Evolutionary conservation across 768 basidiomycete species (phyloP), one percentile per base, ranked within the genome.

Genomic region (Lentinula raphanica): DNA sequence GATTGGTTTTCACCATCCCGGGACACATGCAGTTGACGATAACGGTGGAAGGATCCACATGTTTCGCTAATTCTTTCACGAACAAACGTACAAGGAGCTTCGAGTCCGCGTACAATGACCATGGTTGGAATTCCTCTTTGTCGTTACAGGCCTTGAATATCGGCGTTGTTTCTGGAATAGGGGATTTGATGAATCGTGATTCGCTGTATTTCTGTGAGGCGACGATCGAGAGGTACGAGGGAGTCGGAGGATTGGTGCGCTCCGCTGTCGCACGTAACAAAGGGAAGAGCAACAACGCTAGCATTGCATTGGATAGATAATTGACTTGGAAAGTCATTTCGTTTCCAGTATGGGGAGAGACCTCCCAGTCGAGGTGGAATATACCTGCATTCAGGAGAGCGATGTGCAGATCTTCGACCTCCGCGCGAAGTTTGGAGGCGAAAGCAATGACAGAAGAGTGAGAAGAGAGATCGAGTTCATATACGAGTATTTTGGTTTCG

Each of bases 1-100:
- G 21, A 28, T 54, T 61, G 1, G 62, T 64, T 23, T 31, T 42
- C 8, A 63, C 63, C 58, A 62, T 58, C 15, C 65, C 65, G 0
- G 65, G 65, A 44, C 65, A 66, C n/a, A 64, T 60, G 27, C 56
- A 54, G 54, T 66, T 64, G 17, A 66, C 62, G 25, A 60, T 60
- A 6, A 66, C 63, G 13, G 48, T 42, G 15, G 63, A 58, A 19
- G 63, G 39, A 50, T 64, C 59, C 32, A 51, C 50, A 21, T 54
- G 60, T 40, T 57, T 53, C 11, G 62, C 63, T 11, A 62, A 56
- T 32, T 61, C 58, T 13, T 46, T 49, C 11, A 64, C 46, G 42
- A 59, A 62, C 53, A 64, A 58, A 4, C 61, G 50, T 2, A 64
- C 62, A 3, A 66, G 50, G 7, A 60, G 29, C 21, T 66, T 66